Percentiles rank a stretch among this genome's conserved stretches.
These are phyloP conservation scores for Pyrenochaeta sp. DNA, from an alignment of 2,329 filamentous ascomycete genomes.

Conservation along the genomic window DNA sequence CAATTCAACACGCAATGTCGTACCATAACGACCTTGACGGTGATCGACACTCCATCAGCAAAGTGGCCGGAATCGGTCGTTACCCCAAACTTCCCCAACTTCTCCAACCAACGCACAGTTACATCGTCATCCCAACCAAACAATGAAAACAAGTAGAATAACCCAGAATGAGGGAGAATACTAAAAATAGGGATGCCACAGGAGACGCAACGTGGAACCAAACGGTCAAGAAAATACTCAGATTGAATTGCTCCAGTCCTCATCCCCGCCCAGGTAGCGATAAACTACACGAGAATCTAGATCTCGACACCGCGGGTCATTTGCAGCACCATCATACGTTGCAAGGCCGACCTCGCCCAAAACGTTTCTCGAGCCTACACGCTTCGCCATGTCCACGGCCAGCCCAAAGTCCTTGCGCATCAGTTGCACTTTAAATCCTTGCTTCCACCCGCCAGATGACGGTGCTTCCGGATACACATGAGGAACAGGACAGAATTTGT, in stretches of 20 bases:
- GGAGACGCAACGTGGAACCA: no score
- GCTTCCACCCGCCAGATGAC: conserved; percentile 58
- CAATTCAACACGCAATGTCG: background rate
- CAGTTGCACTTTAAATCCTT: conserved; percentile 67
- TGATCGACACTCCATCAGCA: conserved; percentile 4
- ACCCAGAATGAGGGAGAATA: background rate
- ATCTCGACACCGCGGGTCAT: conserved; percentile 61
- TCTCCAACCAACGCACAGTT: conserved; percentile 13
- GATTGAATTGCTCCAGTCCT: conserved; percentile 55
- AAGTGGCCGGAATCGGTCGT: conserved; percentile 27
- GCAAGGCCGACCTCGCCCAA: conserved; percentile 60
- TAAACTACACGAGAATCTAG: conserved; percentile 67
- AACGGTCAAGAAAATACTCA: conserved; percentile 20
- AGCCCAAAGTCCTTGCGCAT: conserved; percentile 68
- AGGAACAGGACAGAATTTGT: conserved; percentile 62
- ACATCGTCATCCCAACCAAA: conserved; percentile 2
- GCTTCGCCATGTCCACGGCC: conserved; percentile 63
- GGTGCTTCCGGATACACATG: conserved; percentile 60
- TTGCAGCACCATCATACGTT: conserved; percentile 62
- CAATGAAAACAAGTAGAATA: background rate
- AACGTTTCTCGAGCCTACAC: conserved; percentile 60
- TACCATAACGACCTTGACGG: background rate
- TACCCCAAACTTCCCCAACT: conserved; percentile 36
- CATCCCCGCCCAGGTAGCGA: conserved; percentile 62
- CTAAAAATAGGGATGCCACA: no score